phyloP scores from a whole-genome alignment of 1,284 basidiomycete species.

The Exobasidium rhododendri region DNA sequence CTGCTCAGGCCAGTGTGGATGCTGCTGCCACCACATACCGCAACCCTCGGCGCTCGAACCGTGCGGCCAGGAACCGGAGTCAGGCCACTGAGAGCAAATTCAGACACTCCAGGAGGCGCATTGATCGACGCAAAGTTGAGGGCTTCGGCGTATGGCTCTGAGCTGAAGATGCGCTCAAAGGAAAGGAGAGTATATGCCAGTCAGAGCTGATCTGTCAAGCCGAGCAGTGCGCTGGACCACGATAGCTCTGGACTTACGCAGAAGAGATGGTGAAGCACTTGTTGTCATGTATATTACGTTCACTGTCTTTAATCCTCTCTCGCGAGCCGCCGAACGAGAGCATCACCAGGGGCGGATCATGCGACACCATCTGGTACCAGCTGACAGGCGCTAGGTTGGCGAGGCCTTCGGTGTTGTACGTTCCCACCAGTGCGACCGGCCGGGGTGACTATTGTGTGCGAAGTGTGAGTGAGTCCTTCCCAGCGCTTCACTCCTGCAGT shows the following conservation, averaged over 20 bases:
- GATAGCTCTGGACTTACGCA: too few relatives aligned
- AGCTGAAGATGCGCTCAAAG: slow-evolving; percentile 12
- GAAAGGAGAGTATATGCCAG: too few relatives aligned
- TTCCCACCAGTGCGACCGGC: slow-evolving; percentile 40
- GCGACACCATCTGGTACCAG: slow-evolving; percentile 46
- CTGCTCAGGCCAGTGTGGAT: too few relatives aligned
- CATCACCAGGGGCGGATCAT: slow-evolving; percentile 43
- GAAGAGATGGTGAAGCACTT: slow-evolving; percentile 33
- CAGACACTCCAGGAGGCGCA: slow-evolving; percentile 30
- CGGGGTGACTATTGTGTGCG: slow-evolving; percentile 24
- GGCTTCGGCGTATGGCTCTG: slow-evolving; percentile 42
- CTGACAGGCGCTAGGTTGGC: slow-evolving; percentile 39
- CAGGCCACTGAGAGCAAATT: slow-evolving; percentile 36
- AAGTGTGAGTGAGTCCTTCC: slow-evolving; percentile 9
- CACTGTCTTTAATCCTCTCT: slow-evolving; percentile 35
- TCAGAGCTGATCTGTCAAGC: slow-evolving; percentile 2
- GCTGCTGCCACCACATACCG: too few relatives aligned
- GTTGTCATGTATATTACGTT: slow-evolving; percentile 33
- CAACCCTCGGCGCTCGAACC: slow-evolving; percentile 33
- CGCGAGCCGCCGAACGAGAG: slow-evolving; percentile 36
- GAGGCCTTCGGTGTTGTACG: slow-evolving; percentile 29
- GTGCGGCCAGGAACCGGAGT: slow-evolving; percentile 38
- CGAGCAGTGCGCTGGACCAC: not conserved
- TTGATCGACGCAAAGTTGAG: slow-evolving; percentile 44
- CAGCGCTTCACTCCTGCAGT: not conserved